These are phyloP conservation scores for Zhuliangozyma parablackwelliae DNA, from an alignment of 1,139 yeast genomes.

Conservation along the genomic window DNA sequence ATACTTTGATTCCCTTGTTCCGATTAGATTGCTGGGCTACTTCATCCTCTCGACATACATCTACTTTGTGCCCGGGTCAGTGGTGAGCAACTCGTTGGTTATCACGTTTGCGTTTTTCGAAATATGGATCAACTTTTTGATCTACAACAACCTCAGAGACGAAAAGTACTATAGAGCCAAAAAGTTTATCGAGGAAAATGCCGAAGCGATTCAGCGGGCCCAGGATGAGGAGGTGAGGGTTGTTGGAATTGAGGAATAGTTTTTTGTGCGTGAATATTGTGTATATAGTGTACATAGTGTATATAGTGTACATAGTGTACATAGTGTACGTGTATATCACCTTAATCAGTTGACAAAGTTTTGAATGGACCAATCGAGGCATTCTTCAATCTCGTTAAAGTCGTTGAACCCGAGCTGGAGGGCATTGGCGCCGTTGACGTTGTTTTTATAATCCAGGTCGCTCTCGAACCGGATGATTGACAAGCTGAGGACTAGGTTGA, in stretches of 20 bases:
- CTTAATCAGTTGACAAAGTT: slow-evolving; percentile 21
- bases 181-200: slow-evolving; percentile 34
- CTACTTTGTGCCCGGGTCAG: slow-evolving; percentile 36
- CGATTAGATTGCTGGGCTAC: slow-evolving; percentile 55
- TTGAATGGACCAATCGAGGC: slow-evolving; percentile 58
- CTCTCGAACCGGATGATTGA: slow-evolving; percentile 30
- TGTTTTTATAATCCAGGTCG: slow-evolving; percentile 23
- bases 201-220: slow-evolving; percentile 25
- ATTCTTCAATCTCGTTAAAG: slow-evolving; percentile 57
- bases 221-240: slow-evolving; percentile 27
- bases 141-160: slow-evolving; percentile 61
- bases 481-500: slow-evolving; percentile 31
- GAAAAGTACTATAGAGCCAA: slow-evolving; percentile 48
- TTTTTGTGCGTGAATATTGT: too few species aligned
- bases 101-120: slow-evolving; percentile 63
- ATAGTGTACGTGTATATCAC: too few species aligned
- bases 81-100: slow-evolving; percentile 56
- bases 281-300: too few species aligned
- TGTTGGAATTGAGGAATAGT: slow-evolving; percentile 16
- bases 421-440: slow-evolving; percentile 34
- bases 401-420: slow-evolving; percentile 53
- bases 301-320: too few species aligned
- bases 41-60: slow-evolving; percentile 48
- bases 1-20: slow-evolving; percentile 66
- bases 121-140: slow-evolving; percentile 65